Percentiles rank a stretch among this genome's conserved stretches.
Conservation (phyloP, 2,329 filamentous ascomycete genomes). For the Pseudocercospora cruenta region DNA sequence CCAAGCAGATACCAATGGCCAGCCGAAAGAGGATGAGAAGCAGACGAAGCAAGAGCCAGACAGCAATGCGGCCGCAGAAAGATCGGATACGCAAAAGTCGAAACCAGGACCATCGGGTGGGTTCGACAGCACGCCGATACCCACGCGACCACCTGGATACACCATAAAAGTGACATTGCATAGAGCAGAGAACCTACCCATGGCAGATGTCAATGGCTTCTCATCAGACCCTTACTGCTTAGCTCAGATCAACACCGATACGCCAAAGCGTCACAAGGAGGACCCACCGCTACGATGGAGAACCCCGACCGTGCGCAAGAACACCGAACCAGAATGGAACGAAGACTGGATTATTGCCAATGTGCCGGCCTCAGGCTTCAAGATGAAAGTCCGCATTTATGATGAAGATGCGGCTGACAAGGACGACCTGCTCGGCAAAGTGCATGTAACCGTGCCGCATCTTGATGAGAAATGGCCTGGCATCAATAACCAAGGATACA, state of each 20-base stretch:
- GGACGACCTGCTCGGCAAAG: conserved; percentile 86
- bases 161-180: conserved; percentile 86
- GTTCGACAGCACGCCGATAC: conserved; percentile 78
- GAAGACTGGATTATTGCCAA: conserved; percentile 87
- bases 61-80: conserved; percentile 9
- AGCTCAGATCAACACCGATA: conserved; percentile 71
- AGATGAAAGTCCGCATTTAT: conserved; percentile 81
- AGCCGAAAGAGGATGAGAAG: conserved; percentile 20
- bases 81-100: conserved; percentile 17
- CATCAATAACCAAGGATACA: conserved; percentile 65
- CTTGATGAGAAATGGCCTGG: conserved; percentile 70
- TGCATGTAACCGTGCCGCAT: conserved; percentile 67
- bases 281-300: conserved; percentile 76
- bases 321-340: conserved; percentile 78
- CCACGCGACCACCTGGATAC: conserved; percentile 70
- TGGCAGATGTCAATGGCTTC: conserved; percentile 75
- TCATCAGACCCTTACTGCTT: conserved; percentile 83
- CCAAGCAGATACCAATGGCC: conserved; percentile 13
- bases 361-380: conserved; percentile 77
- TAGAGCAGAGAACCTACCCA: conserved; percentile 76
- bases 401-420: conserved; percentile 87
- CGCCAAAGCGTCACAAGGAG: conserved; percentile 81
- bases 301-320: conserved; percentile 73
- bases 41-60: conserved; percentile 23
- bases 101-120: conserved; percentile 66